A percentile compares a stretch with the other conserved stretches of the same genome.
These are phyloP conservation scores for Pyrrhoderma noxium DNA, from an alignment of 1,284 basidiomycete species.

Conservation along the genomic window DNA sequence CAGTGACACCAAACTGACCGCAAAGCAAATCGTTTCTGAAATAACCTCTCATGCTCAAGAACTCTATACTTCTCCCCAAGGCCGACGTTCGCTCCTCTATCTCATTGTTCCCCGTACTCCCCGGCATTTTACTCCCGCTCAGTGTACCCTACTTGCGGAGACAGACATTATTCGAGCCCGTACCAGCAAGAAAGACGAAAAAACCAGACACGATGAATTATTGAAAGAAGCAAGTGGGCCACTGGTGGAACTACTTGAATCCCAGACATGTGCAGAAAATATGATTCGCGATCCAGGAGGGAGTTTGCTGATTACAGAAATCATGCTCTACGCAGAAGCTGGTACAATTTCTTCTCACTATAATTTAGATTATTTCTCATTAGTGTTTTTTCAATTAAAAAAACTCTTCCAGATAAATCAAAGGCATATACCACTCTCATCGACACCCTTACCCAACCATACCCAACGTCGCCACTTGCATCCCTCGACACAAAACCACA, in stretches of 20 bases:
- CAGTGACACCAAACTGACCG: conserved; percentile 82
- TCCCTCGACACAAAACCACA: conserved; percentile 42
- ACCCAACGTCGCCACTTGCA: conserved; percentile 49
- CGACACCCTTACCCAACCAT: conserved; percentile 43
- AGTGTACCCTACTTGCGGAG: conserved; percentile 60
- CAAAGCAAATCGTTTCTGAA: conserved; percentile 67
- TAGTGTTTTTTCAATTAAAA: not conserved
- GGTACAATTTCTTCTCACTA: conserved; percentile 37
- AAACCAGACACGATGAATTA: conserved; percentile 59
- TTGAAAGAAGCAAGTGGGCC: conserved; percentile 61
- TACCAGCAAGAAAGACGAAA: conserved; percentile 75
- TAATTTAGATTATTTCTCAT: not conserved
- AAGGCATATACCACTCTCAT: conserved; percentile 54
- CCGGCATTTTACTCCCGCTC: conserved; percentile 77
- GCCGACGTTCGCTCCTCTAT: conserved; percentile 75
- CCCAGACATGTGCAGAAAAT: conserved; percentile 42
- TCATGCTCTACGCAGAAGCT: conserved; percentile 76
- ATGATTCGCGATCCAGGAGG: conserved; percentile 70
- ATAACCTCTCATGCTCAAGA: conserved; percentile 49
- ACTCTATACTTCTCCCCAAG: conserved; percentile 51
- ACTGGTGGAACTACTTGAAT: conserved; percentile 58
- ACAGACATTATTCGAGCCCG: conserved; percentile 56
- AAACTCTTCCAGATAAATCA: conserved; percentile 55
- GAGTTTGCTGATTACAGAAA: conserved; percentile 67
- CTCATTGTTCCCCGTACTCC: conserved; percentile 71